Percentiles rank a stretch among this genome's conserved stretches.
phyloP scores from a whole-genome alignment of 2,329 filamentous ascomycete species.

The Trichophyton schoenleinii region DNA sequence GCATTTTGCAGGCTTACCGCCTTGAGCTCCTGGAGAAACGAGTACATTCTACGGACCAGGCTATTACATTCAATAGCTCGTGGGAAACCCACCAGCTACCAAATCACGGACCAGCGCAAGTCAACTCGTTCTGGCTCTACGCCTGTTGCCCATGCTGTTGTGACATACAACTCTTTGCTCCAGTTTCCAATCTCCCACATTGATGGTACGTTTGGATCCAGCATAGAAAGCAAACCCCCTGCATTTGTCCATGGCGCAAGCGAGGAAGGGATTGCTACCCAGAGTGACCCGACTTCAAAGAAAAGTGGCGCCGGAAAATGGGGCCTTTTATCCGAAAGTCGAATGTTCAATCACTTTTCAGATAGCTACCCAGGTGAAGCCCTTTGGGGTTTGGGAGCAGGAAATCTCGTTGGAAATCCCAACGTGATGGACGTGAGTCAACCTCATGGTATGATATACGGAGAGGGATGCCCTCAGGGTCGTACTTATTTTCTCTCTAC shows the following conservation, averaged over 20 bases:
- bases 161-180: constrained; percentile 77
- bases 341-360: constrained; percentile 62
- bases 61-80: constrained; percentile 68
- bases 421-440: constrained; percentile 90
- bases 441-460: constrained; percentile 67
- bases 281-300: constrained; percentile 64
- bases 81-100: constrained; percentile 56
- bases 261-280: constrained; percentile 63
- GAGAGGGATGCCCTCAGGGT: constrained; percentile 76
- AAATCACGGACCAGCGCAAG: constrained; percentile 42
- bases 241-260: constrained; percentile 72
- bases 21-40: constrained; percentile 86
- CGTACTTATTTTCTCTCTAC: constrained; percentile 63
- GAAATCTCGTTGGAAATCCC: constrained; percentile 59
- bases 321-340: constrained; percentile 60
- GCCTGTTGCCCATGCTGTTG: constrained; percentile 58
- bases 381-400: constrained; percentile 66
- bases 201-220: constrained; percentile 61
- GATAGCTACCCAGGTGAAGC: constrained; percentile 62
- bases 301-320: constrained; percentile 58
- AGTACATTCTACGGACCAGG: constrained; percentile 80
- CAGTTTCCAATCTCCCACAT: constrained; percentile 67
- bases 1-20: constrained; percentile 71
- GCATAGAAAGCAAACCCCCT: constrained; percentile 56
- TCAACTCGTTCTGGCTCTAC: constrained; percentile 42